These are phyloP conservation scores for Trichopus zeylanicus DNA, from an alignment of 116 monocot genomes.

Conservation along the genomic window DNA sequence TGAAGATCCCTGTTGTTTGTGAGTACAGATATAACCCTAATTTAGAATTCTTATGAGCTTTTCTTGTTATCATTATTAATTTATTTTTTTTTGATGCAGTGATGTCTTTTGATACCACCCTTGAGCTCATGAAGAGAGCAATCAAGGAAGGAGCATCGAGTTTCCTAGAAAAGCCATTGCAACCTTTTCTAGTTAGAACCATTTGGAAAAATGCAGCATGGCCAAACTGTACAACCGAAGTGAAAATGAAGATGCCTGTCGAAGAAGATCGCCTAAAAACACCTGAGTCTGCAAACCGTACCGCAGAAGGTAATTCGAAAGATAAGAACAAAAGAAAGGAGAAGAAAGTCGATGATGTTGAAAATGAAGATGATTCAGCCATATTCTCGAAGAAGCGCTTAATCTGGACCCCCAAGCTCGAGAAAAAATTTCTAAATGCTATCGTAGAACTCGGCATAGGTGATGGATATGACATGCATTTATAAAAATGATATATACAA, in stretches of 20 bases:
- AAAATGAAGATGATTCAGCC: not conserved
- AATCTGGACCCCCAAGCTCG: not conserved
- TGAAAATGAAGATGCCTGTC: not conserved
- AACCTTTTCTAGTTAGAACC: not conserved
- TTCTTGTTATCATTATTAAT: not conserved
- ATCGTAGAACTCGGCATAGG: not conserved
- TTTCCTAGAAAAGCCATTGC: not conserved
- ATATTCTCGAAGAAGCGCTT: not conserved
- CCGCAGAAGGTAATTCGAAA: not conserved
- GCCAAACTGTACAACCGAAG: not conserved
- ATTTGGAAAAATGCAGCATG: not conserved
- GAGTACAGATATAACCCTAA: not conserved
- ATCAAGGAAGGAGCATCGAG: not conserved
- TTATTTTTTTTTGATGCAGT: not conserved
- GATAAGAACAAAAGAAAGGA: not conserved
- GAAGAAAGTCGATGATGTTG: not conserved
- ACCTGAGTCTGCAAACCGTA: too few species aligned
- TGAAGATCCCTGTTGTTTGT: slow-evolving; percentile 2
- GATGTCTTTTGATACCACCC: not conserved
- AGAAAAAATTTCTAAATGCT: not conserved
- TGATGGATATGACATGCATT: not conserved
- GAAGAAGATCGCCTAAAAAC: not conserved
- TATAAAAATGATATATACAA: not conserved
- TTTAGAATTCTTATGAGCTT: not conserved
- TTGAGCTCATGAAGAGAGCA: not conserved